Percentiles rank a stretch among this genome's conserved stretches.
Evolutionary conservation across 1,139 yeast species (phyloP).

Genomic region (Candida sp.): DNA sequence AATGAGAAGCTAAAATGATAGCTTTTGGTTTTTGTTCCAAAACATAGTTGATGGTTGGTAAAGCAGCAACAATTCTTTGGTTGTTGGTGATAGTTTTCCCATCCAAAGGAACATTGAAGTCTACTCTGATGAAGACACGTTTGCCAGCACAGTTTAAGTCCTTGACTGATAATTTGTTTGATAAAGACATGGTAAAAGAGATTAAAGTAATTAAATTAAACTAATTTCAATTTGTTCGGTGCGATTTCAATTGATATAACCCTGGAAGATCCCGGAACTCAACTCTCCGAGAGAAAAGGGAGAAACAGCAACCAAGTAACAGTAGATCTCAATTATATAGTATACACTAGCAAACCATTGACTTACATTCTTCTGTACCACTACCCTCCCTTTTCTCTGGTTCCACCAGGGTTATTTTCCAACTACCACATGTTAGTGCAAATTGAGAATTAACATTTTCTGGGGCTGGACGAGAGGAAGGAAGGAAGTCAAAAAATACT

Average conservation of each 20-base stretch:
- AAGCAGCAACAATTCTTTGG: slow-evolving; percentile 97
- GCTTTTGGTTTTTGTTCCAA: slow-evolving; percentile 87
- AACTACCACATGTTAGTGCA: too few relatives aligned
- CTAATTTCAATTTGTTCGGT: not conserved
- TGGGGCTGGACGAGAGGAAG: too few relatives aligned
- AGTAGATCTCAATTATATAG: too few relatives aligned
- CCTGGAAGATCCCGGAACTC: not conserved
- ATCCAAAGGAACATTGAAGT: slow-evolving; percentile 96
- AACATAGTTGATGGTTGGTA: slow-evolving; percentile 94
- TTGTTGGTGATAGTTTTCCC: slow-evolving; percentile 96
- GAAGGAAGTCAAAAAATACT: too few relatives aligned
- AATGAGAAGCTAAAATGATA: slow-evolving; percentile 88
- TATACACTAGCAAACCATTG: too few relatives aligned
- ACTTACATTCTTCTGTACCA: too few relatives aligned
- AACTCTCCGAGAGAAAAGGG: not conserved
- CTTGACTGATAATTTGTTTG: slow-evolving; percentile 86
- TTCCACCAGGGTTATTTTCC: too few relatives aligned
- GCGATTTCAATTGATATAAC: not conserved
- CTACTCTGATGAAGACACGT: slow-evolving; percentile 95
- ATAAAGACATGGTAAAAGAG: slow-evolving; percentile 65
- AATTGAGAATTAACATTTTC: too few relatives aligned
- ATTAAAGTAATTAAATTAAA: too few relatives aligned
- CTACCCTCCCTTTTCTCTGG: too few relatives aligned
- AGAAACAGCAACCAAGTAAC: too few relatives aligned
- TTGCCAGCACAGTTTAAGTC: slow-evolving; percentile 83